Conservation (phyloP, 495 filamentous ascomycete species). For the Cairneyella variabilis region DNA sequence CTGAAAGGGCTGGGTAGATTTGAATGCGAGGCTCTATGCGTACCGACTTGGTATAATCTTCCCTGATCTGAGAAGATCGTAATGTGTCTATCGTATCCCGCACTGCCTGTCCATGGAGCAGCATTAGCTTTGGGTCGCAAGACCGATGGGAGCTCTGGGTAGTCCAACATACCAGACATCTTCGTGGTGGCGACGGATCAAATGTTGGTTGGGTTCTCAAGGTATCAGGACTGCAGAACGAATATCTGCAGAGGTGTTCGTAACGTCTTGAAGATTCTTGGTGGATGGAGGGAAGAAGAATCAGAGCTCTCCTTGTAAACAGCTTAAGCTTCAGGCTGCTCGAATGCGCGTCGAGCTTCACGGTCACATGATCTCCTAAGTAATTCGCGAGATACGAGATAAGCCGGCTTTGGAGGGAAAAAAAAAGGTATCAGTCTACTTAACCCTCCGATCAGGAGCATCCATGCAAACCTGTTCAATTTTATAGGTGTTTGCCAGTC, state of each 20-base stretch:
- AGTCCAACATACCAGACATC: conserved; percentile 36
- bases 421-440: neutral
- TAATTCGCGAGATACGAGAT: neutral
- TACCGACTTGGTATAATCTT: conserved; percentile 98
- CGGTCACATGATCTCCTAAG: neutral
- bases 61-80: conserved; percentile 99
- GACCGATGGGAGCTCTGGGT: conserved; percentile 2
- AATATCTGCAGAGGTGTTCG: too few relatives aligned
- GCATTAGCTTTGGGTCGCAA: conserved; percentile 15
- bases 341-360: too few relatives aligned
- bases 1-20: too few relatives aligned
- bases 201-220: neutral
- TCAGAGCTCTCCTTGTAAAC: conserved; percentile 2
- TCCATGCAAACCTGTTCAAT: conserved; percentile 5
- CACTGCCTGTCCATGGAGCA: conserved; percentile 62
- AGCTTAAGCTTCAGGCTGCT: too few relatives aligned
- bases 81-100: conserved; percentile 96
- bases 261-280: neutral
- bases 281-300: neutral
- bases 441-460: neutral
- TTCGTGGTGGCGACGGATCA: conserved; percentile 17
- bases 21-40: too few relatives aligned
- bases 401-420: neutral
- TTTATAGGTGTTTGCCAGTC: conserved; percentile 1
- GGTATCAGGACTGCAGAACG: too few relatives aligned